Percentiles rank a stretch among this genome's conserved stretches.
phyloP scores from a whole-genome alignment of 139 green algal genomes.

The Chlamydomonas eustigma region DNA sequence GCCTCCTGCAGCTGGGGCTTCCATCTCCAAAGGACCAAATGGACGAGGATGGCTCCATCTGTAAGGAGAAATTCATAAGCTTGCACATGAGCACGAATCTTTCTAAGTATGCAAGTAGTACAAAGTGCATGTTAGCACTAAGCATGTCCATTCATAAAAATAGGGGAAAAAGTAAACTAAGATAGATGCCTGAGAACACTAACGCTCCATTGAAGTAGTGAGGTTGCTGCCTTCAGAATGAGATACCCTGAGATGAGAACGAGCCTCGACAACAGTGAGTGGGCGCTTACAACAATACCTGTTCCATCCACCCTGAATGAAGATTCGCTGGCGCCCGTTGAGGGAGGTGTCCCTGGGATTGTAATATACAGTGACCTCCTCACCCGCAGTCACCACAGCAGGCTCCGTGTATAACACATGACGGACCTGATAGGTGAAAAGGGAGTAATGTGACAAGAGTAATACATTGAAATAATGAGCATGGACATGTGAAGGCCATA shows the following conservation, averaged over 20 bases:
- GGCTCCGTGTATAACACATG: slow-evolving; percentile 84
- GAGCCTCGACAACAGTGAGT: no score
- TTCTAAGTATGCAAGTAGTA: background rate
- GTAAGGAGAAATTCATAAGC: no score
- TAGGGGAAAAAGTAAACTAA: no score
- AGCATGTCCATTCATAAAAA: no score
- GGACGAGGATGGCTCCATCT: slow-evolving; percentile 35
- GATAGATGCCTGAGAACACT: no score
- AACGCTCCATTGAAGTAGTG: no score
- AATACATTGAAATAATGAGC: no score
- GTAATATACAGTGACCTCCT: slow-evolving; percentile 85
- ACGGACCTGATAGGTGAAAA: slow-evolving; percentile 42
- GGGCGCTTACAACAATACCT: no score
- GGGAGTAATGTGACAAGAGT: background rate
- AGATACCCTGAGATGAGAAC: no score
- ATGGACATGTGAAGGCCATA: no score
- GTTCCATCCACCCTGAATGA: slow-evolving; percentile 85
- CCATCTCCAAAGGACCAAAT: slow-evolving; percentile 61
- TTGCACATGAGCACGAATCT: background rate
- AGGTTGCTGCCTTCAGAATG: background rate
- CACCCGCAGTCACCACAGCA: slow-evolving; percentile 56
- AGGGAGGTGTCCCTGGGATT: slow-evolving; percentile 81
- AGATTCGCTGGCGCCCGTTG: slow-evolving; percentile 69
- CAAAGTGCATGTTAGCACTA: no score
- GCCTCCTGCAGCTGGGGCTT: slow-evolving; percentile 27